Percentiles rank a stretch among this genome's conserved stretches.
These are phyloP conservation scores for Debaryomyces sp. DNA, from an alignment of 1,139 yeast species.

Conservation along the genomic window DNA sequence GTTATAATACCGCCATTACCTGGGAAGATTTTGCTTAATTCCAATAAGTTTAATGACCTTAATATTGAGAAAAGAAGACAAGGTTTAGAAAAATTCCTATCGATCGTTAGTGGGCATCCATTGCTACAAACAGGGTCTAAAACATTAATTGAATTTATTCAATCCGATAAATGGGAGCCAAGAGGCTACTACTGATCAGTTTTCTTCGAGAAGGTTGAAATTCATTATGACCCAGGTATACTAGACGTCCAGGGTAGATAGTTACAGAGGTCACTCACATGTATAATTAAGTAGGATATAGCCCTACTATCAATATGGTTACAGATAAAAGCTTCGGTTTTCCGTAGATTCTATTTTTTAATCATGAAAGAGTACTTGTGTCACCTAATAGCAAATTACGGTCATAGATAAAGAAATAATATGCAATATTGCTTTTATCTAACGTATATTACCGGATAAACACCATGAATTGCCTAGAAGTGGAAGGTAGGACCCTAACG, in stretches of 20 bases:
- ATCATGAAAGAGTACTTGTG: neutral
- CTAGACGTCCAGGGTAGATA: neutral
- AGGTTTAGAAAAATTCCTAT: slow-evolving; percentile 81
- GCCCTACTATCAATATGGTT: neutral
- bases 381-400: neutral
- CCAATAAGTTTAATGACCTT: slow-evolving; percentile 76
- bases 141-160: slow-evolving; percentile 80
- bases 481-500: neutral
- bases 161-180: slow-evolving; percentile 81
- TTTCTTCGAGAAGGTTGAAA: neutral
- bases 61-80: slow-evolving; percentile 82
- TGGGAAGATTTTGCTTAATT: slow-evolving; percentile 72
- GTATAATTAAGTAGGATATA: neutral
- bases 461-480: neutral
- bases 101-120: slow-evolving; percentile 90
- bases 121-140: slow-evolving; percentile 88
- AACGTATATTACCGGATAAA: neutral
- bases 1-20: slow-evolving; percentile 89
- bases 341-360: neutral
- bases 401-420: neutral
- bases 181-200: slow-evolving; percentile 17
- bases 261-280: neutral
- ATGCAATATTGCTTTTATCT: neutral
- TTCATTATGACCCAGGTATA: neutral
- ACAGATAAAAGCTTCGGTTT: neutral